A percentile compares a stretch with the other conserved stretches of the same genome.
Evolutionary conservation across 108 stramenopile species (phyloP).

Genomic region (Thalassiosira profunda): DNA sequence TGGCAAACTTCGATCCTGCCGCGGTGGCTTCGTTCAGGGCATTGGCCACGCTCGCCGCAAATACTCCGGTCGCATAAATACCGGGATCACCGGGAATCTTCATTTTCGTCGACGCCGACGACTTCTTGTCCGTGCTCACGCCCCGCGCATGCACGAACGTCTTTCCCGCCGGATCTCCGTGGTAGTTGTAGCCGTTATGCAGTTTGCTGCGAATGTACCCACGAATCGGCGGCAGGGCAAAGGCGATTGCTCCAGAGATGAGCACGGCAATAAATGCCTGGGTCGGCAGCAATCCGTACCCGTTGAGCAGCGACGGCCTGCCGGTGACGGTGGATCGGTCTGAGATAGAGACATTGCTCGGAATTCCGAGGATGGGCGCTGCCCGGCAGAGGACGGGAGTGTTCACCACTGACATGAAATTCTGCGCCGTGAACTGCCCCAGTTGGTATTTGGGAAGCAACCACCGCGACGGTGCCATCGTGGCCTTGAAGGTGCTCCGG

Average conservation of each 20-base stretch:
- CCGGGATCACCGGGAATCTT: constrained; percentile 22
- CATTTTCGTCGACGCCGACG: constrained; percentile 7
- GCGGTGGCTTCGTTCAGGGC: constrained; percentile 20
- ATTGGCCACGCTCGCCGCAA: constrained; percentile 10
- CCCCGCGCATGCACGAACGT: constrained; percentile 7
- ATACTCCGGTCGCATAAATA: constrained; percentile 28
- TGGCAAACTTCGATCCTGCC: background rate
- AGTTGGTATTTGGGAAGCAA: constrained; percentile 11
- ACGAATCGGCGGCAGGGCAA: constrained; percentile 9
- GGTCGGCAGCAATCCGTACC: constrained; percentile 14
- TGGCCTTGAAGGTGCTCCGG: constrained; percentile 1
- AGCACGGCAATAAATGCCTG: constrained; percentile 11
- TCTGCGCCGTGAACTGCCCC: constrained; percentile 17
- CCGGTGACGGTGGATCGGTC: constrained; percentile 10
- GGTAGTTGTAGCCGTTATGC: constrained; percentile 8
- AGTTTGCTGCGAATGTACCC: constrained; percentile 7
- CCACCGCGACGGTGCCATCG: constrained; percentile 7
- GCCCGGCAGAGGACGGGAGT: constrained; percentile 17
- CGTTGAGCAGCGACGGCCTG: constrained; percentile 4
- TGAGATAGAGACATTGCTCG: constrained; percentile 9
- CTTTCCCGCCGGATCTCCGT: constrained; percentile 20
- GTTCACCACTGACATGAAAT: constrained; percentile 25
- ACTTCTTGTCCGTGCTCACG: background rate
- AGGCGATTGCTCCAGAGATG: constrained; percentile 4
- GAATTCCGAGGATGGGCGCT: constrained; percentile 8